Evolutionary conservation across 441 rosid species (phyloP).

Genomic region (Arabidopsis lyrata): DNA sequence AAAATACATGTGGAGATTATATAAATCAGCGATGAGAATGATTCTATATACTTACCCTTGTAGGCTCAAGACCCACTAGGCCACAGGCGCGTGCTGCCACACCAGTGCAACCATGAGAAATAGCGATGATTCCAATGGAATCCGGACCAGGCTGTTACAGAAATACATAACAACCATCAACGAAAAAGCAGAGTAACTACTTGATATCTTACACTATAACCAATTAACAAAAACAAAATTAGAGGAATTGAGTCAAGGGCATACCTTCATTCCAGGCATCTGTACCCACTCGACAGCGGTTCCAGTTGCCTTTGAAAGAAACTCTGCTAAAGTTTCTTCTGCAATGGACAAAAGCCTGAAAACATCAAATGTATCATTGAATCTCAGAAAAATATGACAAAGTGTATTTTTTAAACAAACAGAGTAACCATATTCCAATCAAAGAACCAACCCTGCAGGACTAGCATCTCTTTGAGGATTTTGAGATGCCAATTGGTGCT

Average conservation of each 20-base stretch:
- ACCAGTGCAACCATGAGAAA: slow-evolving; percentile 99
- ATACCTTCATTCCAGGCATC: slow-evolving; percentile 99
- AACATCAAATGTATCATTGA: slow-evolving; percentile 46
- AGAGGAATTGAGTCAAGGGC: background rate
- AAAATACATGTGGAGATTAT: background rate
- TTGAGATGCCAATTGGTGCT: slow-evolving; percentile 93
- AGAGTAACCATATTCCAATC: slow-evolving; percentile 52
- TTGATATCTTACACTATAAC: background rate
- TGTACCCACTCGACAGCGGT: slow-evolving; percentile 99
- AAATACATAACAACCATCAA: slow-evolving; percentile 4
- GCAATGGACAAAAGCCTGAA: slow-evolving; percentile 99
- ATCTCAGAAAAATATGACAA: slow-evolving; percentile 27
- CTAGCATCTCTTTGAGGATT: slow-evolving; percentile 99
- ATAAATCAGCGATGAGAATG: background rate
- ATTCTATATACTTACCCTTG: slow-evolving; percentile 68
- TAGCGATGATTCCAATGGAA: slow-evolving; percentile 99
- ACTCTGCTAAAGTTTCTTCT: slow-evolving; percentile 99
- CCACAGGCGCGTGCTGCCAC: slow-evolving; percentile 99
- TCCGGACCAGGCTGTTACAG: slow-evolving; percentile 99
- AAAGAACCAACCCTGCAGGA: slow-evolving; percentile 94
- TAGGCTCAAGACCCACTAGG: slow-evolving; percentile 99
- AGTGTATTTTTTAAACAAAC: slow-evolving; percentile 42
- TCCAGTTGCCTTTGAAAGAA: slow-evolving; percentile 99
- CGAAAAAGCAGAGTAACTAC: background rate
- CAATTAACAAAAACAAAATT: background rate